These are phyloP conservation scores for Ramalina intermedia DNA, from an alignment of 495 filamentous ascomycete genomes.

Conservation along the genomic window DNA sequence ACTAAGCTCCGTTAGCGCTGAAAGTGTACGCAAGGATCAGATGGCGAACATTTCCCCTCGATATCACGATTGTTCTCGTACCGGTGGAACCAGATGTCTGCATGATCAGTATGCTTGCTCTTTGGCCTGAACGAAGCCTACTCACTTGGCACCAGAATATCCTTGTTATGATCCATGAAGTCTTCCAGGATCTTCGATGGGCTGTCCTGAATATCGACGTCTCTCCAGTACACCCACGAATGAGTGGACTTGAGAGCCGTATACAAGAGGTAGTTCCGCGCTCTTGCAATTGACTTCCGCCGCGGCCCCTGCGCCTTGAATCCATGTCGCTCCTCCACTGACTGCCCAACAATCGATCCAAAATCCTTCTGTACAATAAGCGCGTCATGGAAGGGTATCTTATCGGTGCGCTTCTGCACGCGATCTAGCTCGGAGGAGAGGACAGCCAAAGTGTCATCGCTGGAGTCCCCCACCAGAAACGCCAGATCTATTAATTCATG, in stretches of 20 bases:
- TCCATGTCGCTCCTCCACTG: conserved; percentile 67
- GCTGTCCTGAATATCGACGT: conserved; percentile 90
- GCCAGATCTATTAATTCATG: conserved; percentile 90
- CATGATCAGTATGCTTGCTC: background rate
- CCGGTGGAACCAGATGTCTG: conserved; percentile 97
- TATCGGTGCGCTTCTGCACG: conserved; percentile 69
- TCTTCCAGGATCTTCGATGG: conserved; percentile 81
- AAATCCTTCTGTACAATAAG: conserved; percentile 84
- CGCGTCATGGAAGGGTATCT: conserved; percentile 67
- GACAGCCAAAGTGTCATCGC: conserved; percentile 74
- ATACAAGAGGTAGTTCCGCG: conserved; percentile 81
- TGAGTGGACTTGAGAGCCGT: conserved; percentile 81
- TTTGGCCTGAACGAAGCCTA: conserved; percentile 1
- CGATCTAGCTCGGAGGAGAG: conserved; percentile 72
- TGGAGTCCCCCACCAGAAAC: conserved; percentile 84
- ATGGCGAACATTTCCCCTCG: conserved; percentile 42
- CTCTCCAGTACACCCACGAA: conserved; percentile 98
- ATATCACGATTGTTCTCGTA: conserved; percentile 73
- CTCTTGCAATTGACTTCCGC: conserved; percentile 76
- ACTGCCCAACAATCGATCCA: conserved; percentile 49
- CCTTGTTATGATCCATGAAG: conserved; percentile 82
- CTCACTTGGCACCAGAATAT: conserved; percentile 92
- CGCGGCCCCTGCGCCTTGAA: conserved; percentile 83
- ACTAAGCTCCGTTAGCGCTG: conserved; percentile 35
- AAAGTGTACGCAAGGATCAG: background rate